Conservation (phyloP, 2,329 filamentous ascomycete species). For the Graphilbum ipis-grandicollis region DNA sequence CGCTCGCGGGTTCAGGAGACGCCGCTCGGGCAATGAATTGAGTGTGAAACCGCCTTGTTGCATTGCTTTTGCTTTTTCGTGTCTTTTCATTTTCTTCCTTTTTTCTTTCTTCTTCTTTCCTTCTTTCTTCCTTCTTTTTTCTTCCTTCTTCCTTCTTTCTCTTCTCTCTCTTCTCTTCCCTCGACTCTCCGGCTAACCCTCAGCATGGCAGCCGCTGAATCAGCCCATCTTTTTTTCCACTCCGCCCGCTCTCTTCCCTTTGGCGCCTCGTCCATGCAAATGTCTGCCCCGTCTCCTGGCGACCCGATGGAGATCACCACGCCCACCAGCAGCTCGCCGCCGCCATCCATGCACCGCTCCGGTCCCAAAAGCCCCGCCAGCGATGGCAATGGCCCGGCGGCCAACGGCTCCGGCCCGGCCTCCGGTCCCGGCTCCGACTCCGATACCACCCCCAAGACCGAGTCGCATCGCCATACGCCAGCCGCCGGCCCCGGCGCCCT, state of each 20-base stretch:
- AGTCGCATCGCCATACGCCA: constrained; percentile 18
- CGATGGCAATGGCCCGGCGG: constrained; percentile 13
- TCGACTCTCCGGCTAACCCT: neutral
- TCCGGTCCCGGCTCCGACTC: constrained; percentile 13
- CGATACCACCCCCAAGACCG: constrained; percentile 13
- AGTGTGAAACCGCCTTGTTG: too few species aligned
- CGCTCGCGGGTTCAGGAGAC: too few species aligned
- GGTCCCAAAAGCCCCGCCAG: constrained; percentile 21
- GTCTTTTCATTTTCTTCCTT: neutral
- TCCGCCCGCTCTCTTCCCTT: constrained; percentile 39
- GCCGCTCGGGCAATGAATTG: too few species aligned
- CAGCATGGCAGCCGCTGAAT: constrained; percentile 37
- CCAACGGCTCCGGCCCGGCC: constrained; percentile 18
- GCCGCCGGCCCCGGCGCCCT: too few species aligned
- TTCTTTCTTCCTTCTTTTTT: neutral
- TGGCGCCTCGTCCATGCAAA: constrained; percentile 37
- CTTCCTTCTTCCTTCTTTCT: neutral
- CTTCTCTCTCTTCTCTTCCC: neutral
- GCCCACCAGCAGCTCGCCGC: constrained; percentile 27
- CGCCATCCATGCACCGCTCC: constrained; percentile 21
- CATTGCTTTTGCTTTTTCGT: neutral
- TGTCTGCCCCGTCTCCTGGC: constrained; percentile 38
- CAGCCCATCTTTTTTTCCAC: constrained; percentile 25
- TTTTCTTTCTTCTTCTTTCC: too few species aligned
- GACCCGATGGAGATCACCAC: constrained; percentile 46